These are phyloP conservation scores for Yarrowia osloensis DNA, from an alignment of 805 yeast genomes.

Conservation along the genomic window DNA sequence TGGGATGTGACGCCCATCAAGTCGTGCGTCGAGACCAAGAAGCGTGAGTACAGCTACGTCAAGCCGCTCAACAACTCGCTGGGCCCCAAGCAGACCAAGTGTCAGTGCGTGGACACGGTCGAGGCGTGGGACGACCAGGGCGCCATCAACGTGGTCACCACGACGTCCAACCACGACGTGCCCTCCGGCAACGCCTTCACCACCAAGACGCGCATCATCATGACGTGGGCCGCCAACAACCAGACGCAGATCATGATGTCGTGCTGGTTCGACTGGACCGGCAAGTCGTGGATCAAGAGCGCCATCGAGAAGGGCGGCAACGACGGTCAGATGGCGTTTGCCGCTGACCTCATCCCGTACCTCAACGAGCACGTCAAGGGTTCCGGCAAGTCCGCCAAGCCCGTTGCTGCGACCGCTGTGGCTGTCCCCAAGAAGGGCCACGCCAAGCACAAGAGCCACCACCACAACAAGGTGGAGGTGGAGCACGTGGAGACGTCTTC, in stretches of 20 bases:
- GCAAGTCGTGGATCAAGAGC: slow-evolving; percentile 86
- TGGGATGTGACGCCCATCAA: slow-evolving; percentile 29
- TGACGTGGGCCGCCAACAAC: slow-evolving; percentile 73
- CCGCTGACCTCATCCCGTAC: slow-evolving; percentile 51
- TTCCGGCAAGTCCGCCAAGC: slow-evolving; percentile 20
- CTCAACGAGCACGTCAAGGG: slow-evolving; percentile 41
- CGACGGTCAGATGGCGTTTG: slow-evolving; percentile 73
- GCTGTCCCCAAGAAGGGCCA: slow-evolving; percentile 29
- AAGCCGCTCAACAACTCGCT: slow-evolving; percentile 78
- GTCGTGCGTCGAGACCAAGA: slow-evolving; percentile 36
- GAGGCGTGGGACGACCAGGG: slow-evolving; percentile 56
- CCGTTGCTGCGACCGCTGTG: slow-evolving; percentile 14
- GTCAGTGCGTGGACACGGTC: slow-evolving; percentile 65
- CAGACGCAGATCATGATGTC: slow-evolving; percentile 62
- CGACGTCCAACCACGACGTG: slow-evolving; percentile 85
- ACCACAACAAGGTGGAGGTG: slow-evolving; percentile 33
- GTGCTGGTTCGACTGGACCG: slow-evolving; percentile 85
- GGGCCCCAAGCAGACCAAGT: slow-evolving; percentile 90
- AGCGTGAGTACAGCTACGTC: slow-evolving; percentile 59
- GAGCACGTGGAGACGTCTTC: background rate
- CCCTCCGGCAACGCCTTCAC: slow-evolving; percentile 86
- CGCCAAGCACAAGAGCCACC: slow-evolving; percentile 29
- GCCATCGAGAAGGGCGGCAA: slow-evolving; percentile 83
- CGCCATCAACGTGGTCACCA: slow-evolving; percentile 60
- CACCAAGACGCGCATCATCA: slow-evolving; percentile 68